Base-by-base conservation (phyloP, 768 basidiomycete species). In the Amanita pseudoporphyria region DNA sequence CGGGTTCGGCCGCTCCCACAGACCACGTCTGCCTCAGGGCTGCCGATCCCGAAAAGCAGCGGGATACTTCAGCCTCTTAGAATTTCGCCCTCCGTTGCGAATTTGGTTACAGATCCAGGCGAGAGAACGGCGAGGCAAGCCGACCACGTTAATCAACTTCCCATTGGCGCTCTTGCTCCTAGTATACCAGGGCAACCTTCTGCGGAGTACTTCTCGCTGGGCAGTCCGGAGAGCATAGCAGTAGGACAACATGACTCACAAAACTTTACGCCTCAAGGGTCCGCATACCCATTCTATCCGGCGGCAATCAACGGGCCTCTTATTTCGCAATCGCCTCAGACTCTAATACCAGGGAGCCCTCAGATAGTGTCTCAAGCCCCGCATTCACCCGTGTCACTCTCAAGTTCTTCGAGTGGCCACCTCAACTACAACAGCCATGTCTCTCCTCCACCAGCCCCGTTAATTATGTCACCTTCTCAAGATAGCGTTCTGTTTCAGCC, bases 371-470 rank as follows among this genome's bases (percentile, higher is more conserved):
- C 42, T 26, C 19, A 33, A 14, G 50, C 4, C 19, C 37, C 40
- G 30, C 41, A 35, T 18, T 52, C 57, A 9, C 48, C 53, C 13
- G 45, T 49, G 35, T 24, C 24, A n/a, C 31, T 16, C 16, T 47
- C 45, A 47, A 14, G 32, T 16, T 26, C 30, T 32, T 32, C 31
- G 3, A 10, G 14, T 13, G 19, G 12, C 5, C 26, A 32, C 10
- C 19, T 19, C 32, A 16, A 37, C n/a, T 14, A 14, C 21, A n/a
- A 41, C 31, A 21, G 7, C 30, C 44, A 16, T 16, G n/a, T 26
- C 30, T 32, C 31, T 2, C n/a, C 45, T 7, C 28, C 30, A 13
- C 31, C 40, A 28, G 12, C 45, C 36, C 18, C 49, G 43, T 39
- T 21, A 24, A 18, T 22, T 3, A 4, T 7, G 9, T 35, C 26